Conservation (phyloP, 495 filamentous ascomycete genomes). For the Daldinia loculata region DNA sequence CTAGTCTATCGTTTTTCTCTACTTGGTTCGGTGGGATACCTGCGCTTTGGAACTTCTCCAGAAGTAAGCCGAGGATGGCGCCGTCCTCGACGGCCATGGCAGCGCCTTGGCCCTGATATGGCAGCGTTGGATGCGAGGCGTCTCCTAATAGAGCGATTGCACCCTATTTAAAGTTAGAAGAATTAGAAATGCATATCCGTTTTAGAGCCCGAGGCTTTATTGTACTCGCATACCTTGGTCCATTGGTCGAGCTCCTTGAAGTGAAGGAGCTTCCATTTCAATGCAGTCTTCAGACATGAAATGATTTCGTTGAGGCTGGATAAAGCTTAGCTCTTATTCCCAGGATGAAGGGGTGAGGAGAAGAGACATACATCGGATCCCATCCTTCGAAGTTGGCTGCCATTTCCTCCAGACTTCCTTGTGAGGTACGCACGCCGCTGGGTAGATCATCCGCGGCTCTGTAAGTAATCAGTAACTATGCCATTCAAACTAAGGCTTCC, state of each 20-base stretch:
- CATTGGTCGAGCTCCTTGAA: neutral
- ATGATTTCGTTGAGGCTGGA: neutral
- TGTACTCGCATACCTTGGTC: neutral
- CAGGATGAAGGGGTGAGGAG: neutral
- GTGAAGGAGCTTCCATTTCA: constrained; percentile 1
- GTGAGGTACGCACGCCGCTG: neutral
- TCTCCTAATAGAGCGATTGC: neutral
- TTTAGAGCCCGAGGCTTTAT: neutral
- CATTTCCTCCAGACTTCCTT: neutral
- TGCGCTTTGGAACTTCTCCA: neutral
- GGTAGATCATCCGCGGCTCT: neutral
- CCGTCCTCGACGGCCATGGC: neutral
- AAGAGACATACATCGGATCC: neutral
- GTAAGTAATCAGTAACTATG: neutral
- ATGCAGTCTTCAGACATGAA: neutral
- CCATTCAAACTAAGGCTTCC: neutral
- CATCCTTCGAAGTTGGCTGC: neutral
- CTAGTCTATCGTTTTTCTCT: neutral
- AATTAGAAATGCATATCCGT: too few relatives aligned
- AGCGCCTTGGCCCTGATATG: neutral
- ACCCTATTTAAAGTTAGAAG: neutral
- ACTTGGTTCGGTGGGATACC: neutral
- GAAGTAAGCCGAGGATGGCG: neutral
- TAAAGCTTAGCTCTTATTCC: neutral
- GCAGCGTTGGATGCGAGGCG: neutral